These are phyloP conservation scores for Trichoderma sp. DNA, from an alignment of 2,329 filamentous ascomycete genomes.

Conservation along the genomic window DNA sequence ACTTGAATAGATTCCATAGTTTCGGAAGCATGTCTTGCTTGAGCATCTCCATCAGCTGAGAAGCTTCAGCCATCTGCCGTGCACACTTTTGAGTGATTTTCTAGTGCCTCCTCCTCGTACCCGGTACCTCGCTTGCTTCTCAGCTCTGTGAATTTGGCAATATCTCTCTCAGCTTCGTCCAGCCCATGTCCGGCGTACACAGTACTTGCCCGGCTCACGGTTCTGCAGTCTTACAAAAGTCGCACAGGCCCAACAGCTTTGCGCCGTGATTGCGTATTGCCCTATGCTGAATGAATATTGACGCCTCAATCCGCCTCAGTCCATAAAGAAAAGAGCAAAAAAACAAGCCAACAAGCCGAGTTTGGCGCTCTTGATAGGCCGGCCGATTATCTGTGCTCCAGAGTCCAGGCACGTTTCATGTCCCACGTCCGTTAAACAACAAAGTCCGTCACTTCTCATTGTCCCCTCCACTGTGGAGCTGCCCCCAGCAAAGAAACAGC, in stretches of 20 bases:
- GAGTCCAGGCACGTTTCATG: neutral
- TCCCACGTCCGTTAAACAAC: neutral
- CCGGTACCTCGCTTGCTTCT: neutral
- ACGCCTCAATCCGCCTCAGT: neutral
- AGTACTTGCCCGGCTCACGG: neutral
- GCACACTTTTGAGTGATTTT: neutral
- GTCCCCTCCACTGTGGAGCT: neutral
- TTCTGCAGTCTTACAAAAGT: neutral
- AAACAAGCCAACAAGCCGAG: neutral
- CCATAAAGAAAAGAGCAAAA: neutral
- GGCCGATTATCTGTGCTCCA: neutral
- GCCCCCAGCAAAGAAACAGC: neutral
- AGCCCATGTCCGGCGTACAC: neutral
- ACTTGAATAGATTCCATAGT: neutral
- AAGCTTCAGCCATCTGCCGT: neutral
- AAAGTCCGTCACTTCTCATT: neutral
- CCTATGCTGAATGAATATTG: neutral
- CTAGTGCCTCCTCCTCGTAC: neutral
- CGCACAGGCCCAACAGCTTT: neutral
- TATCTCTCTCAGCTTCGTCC: neutral
- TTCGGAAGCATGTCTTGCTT: neutral
- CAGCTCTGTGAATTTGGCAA: neutral
- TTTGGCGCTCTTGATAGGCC: neutral
- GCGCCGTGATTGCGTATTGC: neutral
- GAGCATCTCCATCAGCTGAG: neutral